Base-by-base conservation (phyloP, 345 rosid species). In the Rhizophora apiculata region DNA sequence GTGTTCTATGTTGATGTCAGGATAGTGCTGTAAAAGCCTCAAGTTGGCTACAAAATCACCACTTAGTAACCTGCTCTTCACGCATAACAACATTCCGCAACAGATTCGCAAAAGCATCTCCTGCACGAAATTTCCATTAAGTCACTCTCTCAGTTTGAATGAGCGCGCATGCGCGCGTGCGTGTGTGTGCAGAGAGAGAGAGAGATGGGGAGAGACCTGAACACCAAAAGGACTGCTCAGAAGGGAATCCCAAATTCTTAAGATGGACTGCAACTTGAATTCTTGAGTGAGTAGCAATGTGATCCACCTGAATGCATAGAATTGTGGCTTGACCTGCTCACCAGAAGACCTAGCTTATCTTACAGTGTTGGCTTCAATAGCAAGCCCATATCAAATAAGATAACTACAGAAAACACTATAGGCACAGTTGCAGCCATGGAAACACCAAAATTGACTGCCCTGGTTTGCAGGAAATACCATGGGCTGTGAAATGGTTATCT, bases 211-310 rank as follows among this genome's bases (percentile, higher is more conserved):
- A 76, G 32, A 61, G 55, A 86, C 90, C 90, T 87, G 87, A 68
- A 85, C 67, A 16, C 91, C 91, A 55, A 62, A 85, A 15, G 87
- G 87, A 78, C 82, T 85, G 64, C 95, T 82, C 64, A 89, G 69
- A 74, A 89, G 82, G 78, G 91, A 76, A 81, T 89, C 89, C 95
- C 95, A 89, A 55, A 89, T 89, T 78, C 95, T 79, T 68, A 85
- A 72, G 77, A 89, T 85, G 59, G 85, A 73, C 27, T 79, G 87
- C 61, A 87, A 82, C 72, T 78, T 73, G 76, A 89, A 89, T 79
- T 89, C 95, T 78, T 89, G 89, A 56, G 91, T 85, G 34, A 89
- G 91, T 48, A 89, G 78, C 79, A 89, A 68, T 29, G 94, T 89
- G 71, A 83, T 87, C 87, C 89, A 87, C 74, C 89, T 82, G 78